Evolutionary conservation across 2,329 filamentous ascomycete species (phyloP).

Genomic region (Gliomastix tumulicola): DNA sequence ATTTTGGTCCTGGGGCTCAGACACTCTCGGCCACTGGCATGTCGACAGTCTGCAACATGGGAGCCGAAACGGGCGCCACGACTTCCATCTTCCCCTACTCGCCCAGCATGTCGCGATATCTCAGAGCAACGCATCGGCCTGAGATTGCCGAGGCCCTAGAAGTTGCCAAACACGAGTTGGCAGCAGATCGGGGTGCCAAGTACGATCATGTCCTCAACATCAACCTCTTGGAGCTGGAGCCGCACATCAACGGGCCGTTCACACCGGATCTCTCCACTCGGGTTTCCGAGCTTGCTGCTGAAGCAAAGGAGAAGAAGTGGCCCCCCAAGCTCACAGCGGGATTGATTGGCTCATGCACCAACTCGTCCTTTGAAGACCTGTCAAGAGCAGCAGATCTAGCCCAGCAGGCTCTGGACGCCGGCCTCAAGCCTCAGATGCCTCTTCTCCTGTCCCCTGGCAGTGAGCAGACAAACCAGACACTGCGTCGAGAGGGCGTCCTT

Average conservation of each 20-base stretch:
- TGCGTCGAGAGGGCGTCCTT: slow-evolving; percentile 61
- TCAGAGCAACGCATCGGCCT: slow-evolving; percentile 63
- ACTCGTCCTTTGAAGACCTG: slow-evolving; percentile 1
- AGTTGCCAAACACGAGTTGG: slow-evolving; percentile 43
- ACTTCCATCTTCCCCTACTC: slow-evolving; percentile 76
- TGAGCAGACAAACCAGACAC: slow-evolving; percentile 68
- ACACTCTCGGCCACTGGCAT: slow-evolving; percentile 65
- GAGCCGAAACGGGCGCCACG: slow-evolving; percentile 51
- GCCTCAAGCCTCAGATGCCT: slow-evolving; percentile 64
- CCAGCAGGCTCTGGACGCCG: slow-evolving; percentile 64
- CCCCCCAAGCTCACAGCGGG: neutral
- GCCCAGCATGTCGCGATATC: slow-evolving; percentile 72
- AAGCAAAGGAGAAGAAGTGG: neutral
- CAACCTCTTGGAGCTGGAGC: neutral
- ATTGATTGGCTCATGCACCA: slow-evolving; percentile 1
- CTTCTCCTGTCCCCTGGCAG: slow-evolving; percentile 73
- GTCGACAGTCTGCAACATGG: slow-evolving; percentile 56
- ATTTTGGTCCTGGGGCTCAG: slow-evolving; percentile 56
- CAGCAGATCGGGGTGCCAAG: slow-evolving; percentile 53
- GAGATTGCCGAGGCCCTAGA: slow-evolving; percentile 61
- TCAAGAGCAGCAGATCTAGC: slow-evolving; percentile 63
- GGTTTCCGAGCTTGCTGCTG: neutral
- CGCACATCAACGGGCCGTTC: slow-evolving; percentile 1
- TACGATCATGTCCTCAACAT: slow-evolving; percentile 1
- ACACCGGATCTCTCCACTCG: neutral